Conservation (phyloP, 352 stramenopile species). For the Phytophthora macrochlamydospora region DNA sequence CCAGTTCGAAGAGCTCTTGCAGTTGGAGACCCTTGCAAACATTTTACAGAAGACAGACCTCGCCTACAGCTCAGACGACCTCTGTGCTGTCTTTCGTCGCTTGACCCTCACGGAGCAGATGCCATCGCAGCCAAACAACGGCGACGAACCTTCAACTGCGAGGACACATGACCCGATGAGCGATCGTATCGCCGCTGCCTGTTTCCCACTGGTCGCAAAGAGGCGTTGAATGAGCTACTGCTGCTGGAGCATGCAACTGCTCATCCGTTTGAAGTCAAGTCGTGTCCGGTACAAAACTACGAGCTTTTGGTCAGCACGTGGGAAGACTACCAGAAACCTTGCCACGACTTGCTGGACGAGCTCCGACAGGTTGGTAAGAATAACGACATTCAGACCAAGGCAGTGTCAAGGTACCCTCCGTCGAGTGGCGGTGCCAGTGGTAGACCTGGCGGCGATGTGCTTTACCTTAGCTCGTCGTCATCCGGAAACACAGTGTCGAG, state of each 20-base stretch:
- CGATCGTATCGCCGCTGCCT: conserved; percentile 66
- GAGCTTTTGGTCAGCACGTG: conserved; percentile 65
- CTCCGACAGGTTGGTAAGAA: conserved; percentile 61
- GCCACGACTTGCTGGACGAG: conserved; percentile 53
- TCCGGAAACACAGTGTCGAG: conserved; percentile 51
- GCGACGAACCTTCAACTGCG: conserved; percentile 2
- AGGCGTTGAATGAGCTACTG: conserved; percentile 49
- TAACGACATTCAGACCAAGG: conserved; percentile 68
- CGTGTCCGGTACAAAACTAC: conserved; percentile 47
- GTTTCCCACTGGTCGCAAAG: conserved; percentile 58
- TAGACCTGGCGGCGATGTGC: conserved; percentile 28
- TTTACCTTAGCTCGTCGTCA: conserved; percentile 63
- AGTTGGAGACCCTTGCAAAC: conserved; percentile 52
- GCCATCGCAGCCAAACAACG: neutral
- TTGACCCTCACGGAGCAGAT: conserved; percentile 57
- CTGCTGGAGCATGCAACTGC: conserved; percentile 40
- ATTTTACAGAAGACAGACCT: conserved; percentile 61
- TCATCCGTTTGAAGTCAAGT: conserved; percentile 44
- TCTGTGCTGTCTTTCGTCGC: conserved; percentile 67
- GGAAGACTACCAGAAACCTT: conserved; percentile 59
- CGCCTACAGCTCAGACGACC: conserved; percentile 56
- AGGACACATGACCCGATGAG: conserved; percentile 46
- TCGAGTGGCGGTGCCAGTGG: conserved; percentile 10
- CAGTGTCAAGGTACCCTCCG: conserved; percentile 26
- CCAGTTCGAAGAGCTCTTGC: conserved; percentile 54